Conservation (phyloP, 2,329 filamentous ascomycete genomes). For the Xylariales sp. region DNA sequence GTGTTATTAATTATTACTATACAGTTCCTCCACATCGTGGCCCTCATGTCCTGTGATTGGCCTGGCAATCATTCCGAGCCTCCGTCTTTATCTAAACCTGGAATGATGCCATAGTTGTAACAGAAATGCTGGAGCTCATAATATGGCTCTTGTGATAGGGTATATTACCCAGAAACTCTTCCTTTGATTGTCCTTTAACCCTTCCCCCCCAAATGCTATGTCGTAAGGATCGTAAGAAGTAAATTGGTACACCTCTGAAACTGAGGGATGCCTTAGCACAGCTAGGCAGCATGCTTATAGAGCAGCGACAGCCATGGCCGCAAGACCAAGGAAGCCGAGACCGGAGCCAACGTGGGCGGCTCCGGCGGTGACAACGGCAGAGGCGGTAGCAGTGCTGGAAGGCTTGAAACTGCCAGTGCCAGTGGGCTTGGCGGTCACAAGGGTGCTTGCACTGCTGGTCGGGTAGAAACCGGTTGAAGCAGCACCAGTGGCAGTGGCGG, state of each 20-base stretch:
- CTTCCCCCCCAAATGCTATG: constrained; percentile 1
- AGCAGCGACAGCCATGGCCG: constrained; percentile 39
- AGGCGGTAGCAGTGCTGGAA: constrained; percentile 12
- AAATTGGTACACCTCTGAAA: too few species aligned
- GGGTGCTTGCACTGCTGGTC: constrained; percentile 26
- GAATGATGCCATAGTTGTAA: neutral
- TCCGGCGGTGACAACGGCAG: constrained; percentile 27
- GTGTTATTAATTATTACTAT: too few species aligned
- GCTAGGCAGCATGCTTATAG: too few species aligned
- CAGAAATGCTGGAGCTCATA: constrained; percentile 1
- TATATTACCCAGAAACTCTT: neutral
- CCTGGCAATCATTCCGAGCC: too few species aligned
- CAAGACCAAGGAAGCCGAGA: constrained; percentile 40
- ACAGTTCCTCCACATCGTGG: too few species aligned
- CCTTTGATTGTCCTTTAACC: neutral
- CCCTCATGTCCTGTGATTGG: too few species aligned
- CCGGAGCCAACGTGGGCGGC: constrained; percentile 34
- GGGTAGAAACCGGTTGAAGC: constrained; percentile 16
- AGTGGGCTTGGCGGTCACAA: constrained; percentile 31
- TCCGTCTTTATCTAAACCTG: neutral
- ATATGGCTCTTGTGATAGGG: neutral
- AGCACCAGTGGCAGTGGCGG: constrained; percentile 17
- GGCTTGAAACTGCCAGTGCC: constrained; percentile 27
- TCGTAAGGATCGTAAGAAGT: constrained; percentile 59
- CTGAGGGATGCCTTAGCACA: too few species aligned